A percentile compares a stretch with the other conserved stretches of the same genome.
phyloP scores from a whole-genome alignment of 257 asterid species.

The Rhazya stricta region DNA sequence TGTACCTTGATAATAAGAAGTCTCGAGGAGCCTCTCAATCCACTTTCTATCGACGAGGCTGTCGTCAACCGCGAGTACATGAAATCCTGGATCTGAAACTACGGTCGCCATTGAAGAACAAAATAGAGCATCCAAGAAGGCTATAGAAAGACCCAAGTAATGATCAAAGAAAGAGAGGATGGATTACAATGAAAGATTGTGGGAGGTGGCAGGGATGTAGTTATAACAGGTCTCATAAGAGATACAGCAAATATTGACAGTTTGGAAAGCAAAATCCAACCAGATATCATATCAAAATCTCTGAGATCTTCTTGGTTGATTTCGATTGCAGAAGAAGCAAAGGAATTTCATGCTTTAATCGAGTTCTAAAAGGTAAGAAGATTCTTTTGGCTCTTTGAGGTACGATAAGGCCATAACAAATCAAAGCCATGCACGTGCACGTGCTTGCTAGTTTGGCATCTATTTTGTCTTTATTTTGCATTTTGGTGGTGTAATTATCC shows the following conservation, averaged over 20 bases:
- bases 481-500: no score
- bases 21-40: slow-evolving; percentile 23
- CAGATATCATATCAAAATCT: slow-evolving; percentile 4
- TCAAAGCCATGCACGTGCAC: background rate
- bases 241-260: background rate
- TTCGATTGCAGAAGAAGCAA: background rate
- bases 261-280: slow-evolving; percentile 5
- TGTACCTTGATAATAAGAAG: background rate
- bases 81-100: slow-evolving; percentile 28
- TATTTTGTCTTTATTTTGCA: no score
- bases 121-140: background rate
- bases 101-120: slow-evolving; percentile 20
- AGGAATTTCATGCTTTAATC: background rate
- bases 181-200: background rate
- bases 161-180: slow-evolving; percentile 4
- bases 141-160: background rate
- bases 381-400: background rate
- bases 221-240: background rate
- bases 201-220: background rate
- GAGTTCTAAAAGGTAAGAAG: background rate
- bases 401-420: background rate
- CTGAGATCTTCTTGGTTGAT: background rate
- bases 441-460: no score
- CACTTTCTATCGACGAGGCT: slow-evolving; percentile 32
- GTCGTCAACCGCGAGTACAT: slow-evolving; percentile 43